A percentile compares a stretch with the other conserved stretches of the same genome.
Evolutionary conservation across 768 basidiomycete genomes (phyloP).

Genomic region (Lentinula edodes): DNA sequence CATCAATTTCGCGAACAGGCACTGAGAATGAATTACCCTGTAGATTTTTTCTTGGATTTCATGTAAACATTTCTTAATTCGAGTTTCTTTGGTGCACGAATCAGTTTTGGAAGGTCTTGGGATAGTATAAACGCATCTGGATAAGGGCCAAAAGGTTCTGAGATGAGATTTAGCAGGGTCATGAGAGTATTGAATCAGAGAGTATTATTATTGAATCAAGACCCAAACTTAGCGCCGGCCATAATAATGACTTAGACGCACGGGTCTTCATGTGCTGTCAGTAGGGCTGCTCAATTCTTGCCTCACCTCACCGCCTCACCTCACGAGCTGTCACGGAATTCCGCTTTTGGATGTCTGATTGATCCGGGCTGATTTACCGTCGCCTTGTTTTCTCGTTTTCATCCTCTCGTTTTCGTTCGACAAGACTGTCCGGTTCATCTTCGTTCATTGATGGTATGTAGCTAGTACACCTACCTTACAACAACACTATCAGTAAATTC

Average conservation of each 20-base stretch:
- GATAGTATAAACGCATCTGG: not conserved
- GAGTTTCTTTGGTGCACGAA: not conserved
- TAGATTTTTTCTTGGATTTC: not conserved
- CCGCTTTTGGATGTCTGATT: no score
- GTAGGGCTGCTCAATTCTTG: no score
- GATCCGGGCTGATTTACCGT: no score
- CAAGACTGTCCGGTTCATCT: no score
- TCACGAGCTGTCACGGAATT: no score
- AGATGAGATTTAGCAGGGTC: not conserved
- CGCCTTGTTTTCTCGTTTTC: no score
- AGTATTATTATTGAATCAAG: no score
- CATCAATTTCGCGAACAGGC: not conserved
- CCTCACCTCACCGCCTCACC: no score
- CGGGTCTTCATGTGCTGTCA: constrained; percentile 3
- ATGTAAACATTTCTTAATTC: constrained; percentile 1
- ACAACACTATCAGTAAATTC: no score
- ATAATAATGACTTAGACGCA: not conserved
- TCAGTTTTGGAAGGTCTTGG: not conserved
- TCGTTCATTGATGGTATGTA: no score
- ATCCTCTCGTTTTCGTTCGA: no score
- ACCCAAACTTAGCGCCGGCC: not conserved
- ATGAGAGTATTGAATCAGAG: not conserved
- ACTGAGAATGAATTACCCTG: not conserved
- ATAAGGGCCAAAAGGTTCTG: constrained; percentile 4
- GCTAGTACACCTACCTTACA: no score